Base-by-base conservation (phyloP, 1,139 yeast species). In the Zygotorulaspora mrakii region DNA sequence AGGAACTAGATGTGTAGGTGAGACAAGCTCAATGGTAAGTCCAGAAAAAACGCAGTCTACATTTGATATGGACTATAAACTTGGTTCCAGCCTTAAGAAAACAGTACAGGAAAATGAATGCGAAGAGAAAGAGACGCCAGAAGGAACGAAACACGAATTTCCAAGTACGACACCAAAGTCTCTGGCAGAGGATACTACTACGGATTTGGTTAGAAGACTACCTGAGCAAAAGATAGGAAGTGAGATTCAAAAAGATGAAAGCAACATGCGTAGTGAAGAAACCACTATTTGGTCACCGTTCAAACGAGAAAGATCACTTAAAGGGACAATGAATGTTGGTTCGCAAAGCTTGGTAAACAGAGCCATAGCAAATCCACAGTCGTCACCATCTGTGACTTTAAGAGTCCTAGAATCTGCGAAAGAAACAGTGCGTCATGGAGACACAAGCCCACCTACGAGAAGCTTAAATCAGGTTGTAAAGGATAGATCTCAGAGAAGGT, bases 261-360 rank as follows among this genome's bases (percentile, higher is more conserved):
- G 28, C 26, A 17, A 31, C n/a, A n/a, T n/a, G n/a, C n/a, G n/a
- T n/a, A n/a, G n/a, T 10, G 42, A 43, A 24, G 33, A 44, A 16
- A 41, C 53, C 8, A 50, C 11, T 11, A 24, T 58, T 3, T 57
- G 61, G 61, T 54, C 60, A 5, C 57, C 61, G 9, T 49, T 45
- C 22, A 55, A 49, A 40, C 48, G 45, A 12, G 59, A 52, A 18
- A 48, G 45, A 35, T 35, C 47, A 4, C 31, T 46, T n/a, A 45
- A 44, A 17, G 47, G 41, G 13, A 11, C 10, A 20, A 14, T 11
- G n/a, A 30, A 6, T 26, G 18, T 20, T 16, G 5, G 18, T 20
- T 4, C 31, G n/a, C 9, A 12, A 27, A 14, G 6, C 6, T 10
- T 28, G 7, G 4, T 3, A 17, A 9, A 7, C 3, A 28, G 11